Base-by-base conservation (phyloP, 177 flowering plant genomes). In the Telopea speciosissima region DNA sequence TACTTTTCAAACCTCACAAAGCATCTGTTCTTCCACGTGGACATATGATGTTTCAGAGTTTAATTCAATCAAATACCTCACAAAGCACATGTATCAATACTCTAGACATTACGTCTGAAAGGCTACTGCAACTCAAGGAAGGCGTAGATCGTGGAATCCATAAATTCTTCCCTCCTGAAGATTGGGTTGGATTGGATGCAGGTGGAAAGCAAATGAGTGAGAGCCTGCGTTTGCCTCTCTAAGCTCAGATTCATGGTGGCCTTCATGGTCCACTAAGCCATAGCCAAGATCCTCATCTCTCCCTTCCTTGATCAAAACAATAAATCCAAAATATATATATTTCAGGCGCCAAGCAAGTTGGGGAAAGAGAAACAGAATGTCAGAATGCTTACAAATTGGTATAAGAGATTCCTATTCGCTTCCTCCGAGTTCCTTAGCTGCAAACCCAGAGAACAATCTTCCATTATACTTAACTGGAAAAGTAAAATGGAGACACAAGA, bases 381-480 rank as follows among this genome's bases (percentile, higher is more conserved):
- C 3, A 24, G 3, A 62, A 61, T 40, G 44, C 84, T 83, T 78
- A 88, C 91, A 70, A 81, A 60, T 24, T 76, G 73, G 3, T 78
- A 74, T 28, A 81, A 22, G 24, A 83, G 83, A 23, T 72, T 70
- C 24, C 64, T 70, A 52, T 83, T 69, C n/a, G 24, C 26, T 61
- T 84, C 79, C 60, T 84, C 74, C 52, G 75, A 67, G 78, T 59
- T 80, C 75, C 63, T 83, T 5, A 88, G 67, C 89, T 88, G 78
- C 69, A 42, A 28, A 22, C n/a, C 59, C 5, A 36, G 19, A 26
- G 66, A 17, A 23, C 58, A 62, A 33, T 17, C 22, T 16, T 70
- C 19, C 6, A 3, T 24, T 1, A 52, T n/a, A n/a, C n/a, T n/a
- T n/a, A n/a, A n/a, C n/a, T 2, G 21, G 0, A 63, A 40, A 26